Base-by-base conservation (phyloP, 345 rosid genomes). In the Populus alba region DNA sequence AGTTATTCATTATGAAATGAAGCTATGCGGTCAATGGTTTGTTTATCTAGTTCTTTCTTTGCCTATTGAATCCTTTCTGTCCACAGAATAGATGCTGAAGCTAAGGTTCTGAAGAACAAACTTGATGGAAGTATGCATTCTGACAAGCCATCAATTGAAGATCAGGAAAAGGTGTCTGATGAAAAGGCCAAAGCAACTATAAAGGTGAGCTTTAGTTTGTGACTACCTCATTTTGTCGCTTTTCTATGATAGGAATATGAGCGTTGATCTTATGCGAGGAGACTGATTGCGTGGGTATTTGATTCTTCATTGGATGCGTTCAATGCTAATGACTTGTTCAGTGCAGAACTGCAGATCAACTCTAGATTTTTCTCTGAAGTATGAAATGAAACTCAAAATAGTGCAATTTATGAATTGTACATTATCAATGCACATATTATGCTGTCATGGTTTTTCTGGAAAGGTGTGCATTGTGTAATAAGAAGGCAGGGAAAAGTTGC, bases 81-180 rank as follows among this genome's bases (percentile, higher is more conserved):
- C 85, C 68, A 68, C 91, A 90, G 99, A 84, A 87, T 91, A 81
- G 92, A 95, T 88, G 92, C 86, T 78, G 98, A 95, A 91, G 88
- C 91, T 73, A 82, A 72, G 69, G 75, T 76, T 71, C 83, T 95
- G 78, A 91, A 89, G 88, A 87, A 83, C 81, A 91, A 89, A 77
- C 92, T 95, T 53, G 92, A 88, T 67, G 83, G 79, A 79, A 68
- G 87, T 77, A 87, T 78, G 57, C 82, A 78, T 79, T 82, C 85
- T 22, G 80, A 33, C 59, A 87, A 78, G 71, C 66, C 80, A 35
- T 74, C 82, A 47, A 82, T 75, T 83, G 91, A 89, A 78, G 89
- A 61, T 76, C 79, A 75, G 79, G 88, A 86, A 37, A 83, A 83
- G 80, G 86, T 81, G 76, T 83, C 82, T 45, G 89, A 79, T 83